Conservation (phyloP, 2,329 filamentous ascomycete genomes). For the Sclerotiophoma versabilis region DNA sequence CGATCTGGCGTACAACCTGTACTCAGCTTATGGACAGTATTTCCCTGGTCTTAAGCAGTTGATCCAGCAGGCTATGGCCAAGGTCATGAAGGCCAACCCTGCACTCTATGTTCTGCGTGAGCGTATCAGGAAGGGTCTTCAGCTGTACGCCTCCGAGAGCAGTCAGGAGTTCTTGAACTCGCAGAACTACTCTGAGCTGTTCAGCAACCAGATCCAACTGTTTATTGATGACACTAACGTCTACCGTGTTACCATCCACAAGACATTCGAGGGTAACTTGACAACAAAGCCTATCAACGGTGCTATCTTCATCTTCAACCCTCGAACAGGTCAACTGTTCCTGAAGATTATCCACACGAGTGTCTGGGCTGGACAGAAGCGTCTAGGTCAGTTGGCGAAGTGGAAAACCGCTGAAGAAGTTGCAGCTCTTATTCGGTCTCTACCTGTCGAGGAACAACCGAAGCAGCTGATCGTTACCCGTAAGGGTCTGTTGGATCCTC, state of each 20-base stretch:
- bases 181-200: constrained; percentile 98
- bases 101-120: constrained; percentile 95
- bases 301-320: constrained; percentile 99
- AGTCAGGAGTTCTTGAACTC: constrained; percentile 99
- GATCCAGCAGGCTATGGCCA: constrained; percentile 97
- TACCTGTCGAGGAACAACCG: constrained; percentile 97
- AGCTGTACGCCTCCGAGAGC: constrained; percentile 96
- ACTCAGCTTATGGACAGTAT: constrained; percentile 97
- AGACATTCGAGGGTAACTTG: constrained; percentile 98
- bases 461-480: constrained; percentile 98
- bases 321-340: constrained; percentile 96
- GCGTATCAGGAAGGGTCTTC: constrained; percentile 97
- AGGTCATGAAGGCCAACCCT: constrained; percentile 99
- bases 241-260: constrained; percentile 98
- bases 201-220: constrained; percentile 98
- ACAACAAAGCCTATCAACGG: constrained; percentile 99
- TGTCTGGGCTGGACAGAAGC: constrained; percentile 98
- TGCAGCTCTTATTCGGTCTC: constrained; percentile 89
- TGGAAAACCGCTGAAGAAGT: constrained; percentile 99
- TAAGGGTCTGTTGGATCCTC: constrained; percentile 94
- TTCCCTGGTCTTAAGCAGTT: constrained; percentile 97
- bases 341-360: constrained; percentile 99
- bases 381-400: constrained; percentile 96
- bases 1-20: constrained; percentile 96
- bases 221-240: constrained; percentile 99